Conservation (phyloP, 805 yeast genomes). For the Candida argentea region DNA sequence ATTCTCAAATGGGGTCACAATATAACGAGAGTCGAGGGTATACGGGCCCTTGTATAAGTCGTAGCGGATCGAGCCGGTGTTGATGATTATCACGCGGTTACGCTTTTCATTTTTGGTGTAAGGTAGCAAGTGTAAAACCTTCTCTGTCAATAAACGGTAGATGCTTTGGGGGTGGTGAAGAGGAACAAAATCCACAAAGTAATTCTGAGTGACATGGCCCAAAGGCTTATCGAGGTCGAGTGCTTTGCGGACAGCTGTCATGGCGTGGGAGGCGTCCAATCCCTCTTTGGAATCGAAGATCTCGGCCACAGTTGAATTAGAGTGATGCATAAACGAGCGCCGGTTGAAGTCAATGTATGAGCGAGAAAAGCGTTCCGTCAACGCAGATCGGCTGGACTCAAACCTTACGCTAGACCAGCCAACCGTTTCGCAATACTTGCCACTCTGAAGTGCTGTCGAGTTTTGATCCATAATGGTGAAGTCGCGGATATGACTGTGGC, state of each 20-base stretch:
- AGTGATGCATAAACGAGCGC: conserved; percentile 59
- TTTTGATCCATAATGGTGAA: conserved; percentile 56
- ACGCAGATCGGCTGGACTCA: conserved; percentile 6
- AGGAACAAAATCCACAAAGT: conserved; percentile 59
- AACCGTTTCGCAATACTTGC: conserved; percentile 87
- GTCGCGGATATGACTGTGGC: conserved; percentile 89
- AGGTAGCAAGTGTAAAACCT: conserved; percentile 43
- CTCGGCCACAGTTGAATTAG: conserved; percentile 7
- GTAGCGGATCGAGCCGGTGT: conserved; percentile 83
- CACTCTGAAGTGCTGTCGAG: conserved; percentile 81
- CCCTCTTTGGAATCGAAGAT: conserved; percentile 53
- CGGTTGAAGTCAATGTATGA: conserved; percentile 77
- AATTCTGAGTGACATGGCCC: conserved; percentile 62
- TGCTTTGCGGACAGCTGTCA: conserved; percentile 33
- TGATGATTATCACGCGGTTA: conserved; percentile 47
- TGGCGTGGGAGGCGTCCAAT: conserved; percentile 29
- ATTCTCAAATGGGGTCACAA: conserved; percentile 78
- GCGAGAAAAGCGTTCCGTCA: conserved; percentile 30
- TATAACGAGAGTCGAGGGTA: conserved; percentile 69
- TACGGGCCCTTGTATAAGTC: conserved; percentile 80
- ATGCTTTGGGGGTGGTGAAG: conserved; percentile 39
- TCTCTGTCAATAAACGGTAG: conserved; percentile 45
- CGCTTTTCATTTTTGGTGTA: conserved; percentile 8
- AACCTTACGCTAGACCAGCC: conserved; percentile 66
- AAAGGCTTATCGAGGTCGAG: conserved; percentile 45